phyloP scores from a whole-genome alignment of 2,329 filamentous ascomycete species.

The Elsinoe fawcettii region DNA sequence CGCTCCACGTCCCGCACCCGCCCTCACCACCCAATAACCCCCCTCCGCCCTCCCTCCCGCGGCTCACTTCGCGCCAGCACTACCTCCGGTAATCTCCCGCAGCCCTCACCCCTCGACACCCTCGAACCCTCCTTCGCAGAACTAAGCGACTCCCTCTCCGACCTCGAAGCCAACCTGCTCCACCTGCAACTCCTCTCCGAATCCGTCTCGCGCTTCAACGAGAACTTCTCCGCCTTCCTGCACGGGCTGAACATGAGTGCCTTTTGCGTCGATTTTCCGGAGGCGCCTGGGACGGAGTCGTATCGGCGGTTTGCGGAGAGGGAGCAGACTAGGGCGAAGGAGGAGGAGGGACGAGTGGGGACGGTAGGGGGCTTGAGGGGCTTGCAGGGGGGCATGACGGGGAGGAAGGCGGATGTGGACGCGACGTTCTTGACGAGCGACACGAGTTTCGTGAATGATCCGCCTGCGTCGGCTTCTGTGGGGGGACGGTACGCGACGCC shows the following conservation, averaged over 20 bases:
- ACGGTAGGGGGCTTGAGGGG: not conserved
- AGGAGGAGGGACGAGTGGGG: slow-evolving; percentile 4
- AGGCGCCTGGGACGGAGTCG: slow-evolving; percentile 42
- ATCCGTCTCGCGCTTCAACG: slow-evolving; percentile 83
- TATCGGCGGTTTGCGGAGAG: slow-evolving; percentile 15
- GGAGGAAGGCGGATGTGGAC: slow-evolving; percentile 47
- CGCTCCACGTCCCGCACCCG: slow-evolving; percentile 18
- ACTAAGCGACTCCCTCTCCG: slow-evolving; percentile 85
- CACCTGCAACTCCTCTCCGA: slow-evolving; percentile 96
- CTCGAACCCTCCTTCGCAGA: slow-evolving; percentile 91
- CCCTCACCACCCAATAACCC: slow-evolving; percentile 72
- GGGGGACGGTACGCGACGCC: slow-evolving; percentile 39
- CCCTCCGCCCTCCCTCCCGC: slow-evolving; percentile 80
- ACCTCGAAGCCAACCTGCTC: slow-evolving; percentile 95
- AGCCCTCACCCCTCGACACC: slow-evolving; percentile 57
- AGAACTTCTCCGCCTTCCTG: slow-evolving; percentile 90
- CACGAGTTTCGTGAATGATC: slow-evolving; percentile 84
- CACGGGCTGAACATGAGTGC: slow-evolving; percentile 99
- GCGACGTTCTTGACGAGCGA: slow-evolving; percentile 92
- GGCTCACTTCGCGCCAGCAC: slow-evolving; percentile 73
- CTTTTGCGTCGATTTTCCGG: slow-evolving; percentile 95
- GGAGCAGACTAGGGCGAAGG: not conserved
- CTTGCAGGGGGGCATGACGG: not conserved
- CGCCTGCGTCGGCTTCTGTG: slow-evolving; percentile 43
- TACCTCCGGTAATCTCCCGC: slow-evolving; percentile 45